Evolutionary conservation across 1,139 yeast genomes (phyloP).

Genomic region (Diutina mesorugosa): DNA sequence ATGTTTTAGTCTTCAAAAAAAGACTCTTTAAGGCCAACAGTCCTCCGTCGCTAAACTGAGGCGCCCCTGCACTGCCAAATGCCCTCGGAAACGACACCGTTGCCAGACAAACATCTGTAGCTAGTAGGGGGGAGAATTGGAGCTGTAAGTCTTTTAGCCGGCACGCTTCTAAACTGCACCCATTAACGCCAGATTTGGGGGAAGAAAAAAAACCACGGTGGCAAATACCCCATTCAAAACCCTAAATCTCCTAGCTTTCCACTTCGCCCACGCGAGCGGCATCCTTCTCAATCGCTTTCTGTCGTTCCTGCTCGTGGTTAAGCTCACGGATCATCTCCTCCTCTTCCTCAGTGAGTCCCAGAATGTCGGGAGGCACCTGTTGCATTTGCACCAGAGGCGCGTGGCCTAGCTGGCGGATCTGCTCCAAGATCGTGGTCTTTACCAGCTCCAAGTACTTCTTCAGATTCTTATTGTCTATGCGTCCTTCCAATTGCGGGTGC

Average conservation of each 20-base stretch:
- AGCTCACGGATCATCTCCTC: slow-evolving; percentile 39
- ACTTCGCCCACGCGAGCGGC: slow-evolving; percentile 15
- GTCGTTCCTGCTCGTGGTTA: slow-evolving; percentile 28
- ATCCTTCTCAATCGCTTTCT: slow-evolving; percentile 12
- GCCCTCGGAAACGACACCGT: not conserved
- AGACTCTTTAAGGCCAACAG: not conserved
- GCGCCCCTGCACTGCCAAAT: not conserved
- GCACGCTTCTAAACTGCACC: not conserved
- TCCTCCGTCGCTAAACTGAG: not conserved
- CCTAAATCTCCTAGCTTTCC: not conserved
- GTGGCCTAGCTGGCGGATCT: slow-evolving; percentile 66
- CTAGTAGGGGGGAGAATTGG: not conserved
- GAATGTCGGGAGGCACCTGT: slow-evolving; percentile 75
- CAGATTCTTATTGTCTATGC: slow-evolving; percentile 78
- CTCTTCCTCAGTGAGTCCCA: slow-evolving; percentile 51
- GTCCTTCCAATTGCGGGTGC: slow-evolving; percentile 83
- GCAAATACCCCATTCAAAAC: too few relatives aligned
- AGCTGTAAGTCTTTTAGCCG: not conserved
- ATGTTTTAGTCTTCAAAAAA: too few relatives aligned
- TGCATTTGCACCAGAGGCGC: slow-evolving; percentile 95
- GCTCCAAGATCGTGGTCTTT: slow-evolving; percentile 66
- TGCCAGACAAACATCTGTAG: not conserved
- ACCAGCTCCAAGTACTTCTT: slow-evolving; percentile 77
- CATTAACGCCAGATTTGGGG: not conserved
- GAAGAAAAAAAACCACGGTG: too few relatives aligned